Evolutionary conservation across 2,329 filamentous ascomycete species (phyloP).

Genomic region (Ophiocordyceps sinensis): DNA sequence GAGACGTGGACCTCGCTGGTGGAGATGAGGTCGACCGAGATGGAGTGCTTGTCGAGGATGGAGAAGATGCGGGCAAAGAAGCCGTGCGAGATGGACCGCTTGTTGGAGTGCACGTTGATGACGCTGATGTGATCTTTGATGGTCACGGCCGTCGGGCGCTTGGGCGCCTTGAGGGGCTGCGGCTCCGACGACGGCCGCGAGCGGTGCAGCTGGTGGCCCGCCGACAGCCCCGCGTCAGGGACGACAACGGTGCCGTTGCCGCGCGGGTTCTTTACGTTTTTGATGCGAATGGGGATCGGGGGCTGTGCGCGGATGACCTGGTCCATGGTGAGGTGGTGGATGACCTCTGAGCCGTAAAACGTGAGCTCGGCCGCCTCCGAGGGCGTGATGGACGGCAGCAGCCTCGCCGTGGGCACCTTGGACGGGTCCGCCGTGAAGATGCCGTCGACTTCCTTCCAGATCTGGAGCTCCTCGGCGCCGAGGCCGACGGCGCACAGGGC

Average conservation of each 20-base stretch:
- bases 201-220: slow-evolving; percentile 43
- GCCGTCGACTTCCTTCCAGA: slow-evolving; percentile 98
- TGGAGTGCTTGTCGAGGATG: slow-evolving; percentile 70
- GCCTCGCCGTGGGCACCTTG: slow-evolving; percentile 82
- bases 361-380: slow-evolving; percentile 93
- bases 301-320: slow-evolving; percentile 72
- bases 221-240: slow-evolving; percentile 49
- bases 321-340: slow-evolving; percentile 98
- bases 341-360: slow-evolving; percentile 89
- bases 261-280: slow-evolving; percentile 79
- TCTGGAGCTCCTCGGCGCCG: slow-evolving; percentile 77
- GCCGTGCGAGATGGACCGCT: slow-evolving; percentile 86
- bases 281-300: slow-evolving; percentile 75
- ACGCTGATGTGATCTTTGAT: slow-evolving; percentile 96
- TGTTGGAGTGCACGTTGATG: slow-evolving; percentile 96
- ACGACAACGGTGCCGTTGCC: slow-evolving; percentile 70
- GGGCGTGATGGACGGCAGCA: slow-evolving; percentile 81
- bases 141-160: slow-evolving; percentile 77
- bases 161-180: slow-evolving; percentile 38
- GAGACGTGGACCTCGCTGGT: slow-evolving; percentile 95
- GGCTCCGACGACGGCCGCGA: slow-evolving; percentile 27
- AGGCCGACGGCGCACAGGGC: slow-evolving; percentile 81
- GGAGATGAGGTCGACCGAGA: slow-evolving; percentile 93
- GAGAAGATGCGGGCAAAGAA: slow-evolving; percentile 92
- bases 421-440: slow-evolving; percentile 77